A percentile compares a stretch with the other conserved stretches of the same genome.
Conservation (phyloP, 257 asterid species). For the Schizonepeta tenuifolia region DNA sequence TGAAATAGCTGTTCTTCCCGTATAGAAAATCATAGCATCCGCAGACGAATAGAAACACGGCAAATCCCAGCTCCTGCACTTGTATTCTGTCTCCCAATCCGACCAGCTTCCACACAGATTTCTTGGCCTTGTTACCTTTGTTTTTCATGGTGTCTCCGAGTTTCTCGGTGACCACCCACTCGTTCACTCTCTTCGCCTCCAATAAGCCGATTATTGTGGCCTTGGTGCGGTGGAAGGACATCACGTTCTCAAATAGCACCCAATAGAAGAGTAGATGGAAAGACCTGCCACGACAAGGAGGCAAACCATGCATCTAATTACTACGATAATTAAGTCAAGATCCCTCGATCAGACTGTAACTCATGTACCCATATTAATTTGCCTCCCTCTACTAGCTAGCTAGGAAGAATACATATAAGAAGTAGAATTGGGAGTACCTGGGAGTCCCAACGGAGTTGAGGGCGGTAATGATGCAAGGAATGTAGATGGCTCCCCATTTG, state of each 20-base stretch:
- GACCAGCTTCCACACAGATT: slow-evolving; percentile 43
- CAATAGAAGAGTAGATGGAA: slow-evolving; percentile 87
- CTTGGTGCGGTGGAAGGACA: slow-evolving; percentile 96
- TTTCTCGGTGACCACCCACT: slow-evolving; percentile 98
- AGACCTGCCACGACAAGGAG: slow-evolving; percentile 51
- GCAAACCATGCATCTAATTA: neutral
- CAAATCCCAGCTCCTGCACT: slow-evolving; percentile 75
- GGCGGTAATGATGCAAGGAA: slow-evolving; percentile 84
- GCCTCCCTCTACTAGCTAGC: no score
- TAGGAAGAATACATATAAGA: no score
- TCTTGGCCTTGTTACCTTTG: slow-evolving; percentile 61
- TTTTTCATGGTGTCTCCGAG: slow-evolving; percentile 80
- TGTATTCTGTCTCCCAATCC: slow-evolving; percentile 67
- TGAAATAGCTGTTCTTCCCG: slow-evolving; percentile 78
- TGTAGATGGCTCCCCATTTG: slow-evolving; percentile 87
- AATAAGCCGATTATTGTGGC: slow-evolving; percentile 88
- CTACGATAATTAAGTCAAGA: no score
- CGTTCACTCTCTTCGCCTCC: slow-evolving; percentile 87
- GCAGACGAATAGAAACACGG: slow-evolving; percentile 74
- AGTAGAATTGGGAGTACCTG: no score
- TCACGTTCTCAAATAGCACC: slow-evolving; percentile 97
- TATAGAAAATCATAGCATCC: slow-evolving; percentile 87
- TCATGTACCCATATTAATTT: no score
- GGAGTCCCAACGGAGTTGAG: slow-evolving; percentile 96
- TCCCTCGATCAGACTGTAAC: no score